Conservation (phyloP, 768 basidiomycete genomes). For the Rhodotorula diobovata region DNA sequence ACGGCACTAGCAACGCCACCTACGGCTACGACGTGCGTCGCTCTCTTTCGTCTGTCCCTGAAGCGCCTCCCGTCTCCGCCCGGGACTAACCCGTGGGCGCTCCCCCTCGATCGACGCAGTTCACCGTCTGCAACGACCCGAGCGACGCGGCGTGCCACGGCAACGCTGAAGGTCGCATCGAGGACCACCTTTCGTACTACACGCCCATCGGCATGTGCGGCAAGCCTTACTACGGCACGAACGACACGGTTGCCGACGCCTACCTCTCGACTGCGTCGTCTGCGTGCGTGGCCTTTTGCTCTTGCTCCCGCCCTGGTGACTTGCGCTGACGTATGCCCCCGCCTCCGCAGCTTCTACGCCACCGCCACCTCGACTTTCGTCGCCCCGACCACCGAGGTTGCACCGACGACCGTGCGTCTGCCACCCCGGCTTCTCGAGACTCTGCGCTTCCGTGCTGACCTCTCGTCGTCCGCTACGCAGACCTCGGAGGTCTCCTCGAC, state of each 20-base stretch:
- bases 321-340: neutral
- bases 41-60: neutral
- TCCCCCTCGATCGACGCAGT: neutral
- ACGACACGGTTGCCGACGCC: constrained; percentile 14
- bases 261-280: constrained; percentile 15
- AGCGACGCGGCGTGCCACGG: constrained; percentile 38
- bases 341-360: constrained; percentile 21
- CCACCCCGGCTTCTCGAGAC: neutral
- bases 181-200: no score
- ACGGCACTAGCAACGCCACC: constrained; percentile 35
- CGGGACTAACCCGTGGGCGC: no score
- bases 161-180: constrained; percentile 9
- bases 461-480: neutral
- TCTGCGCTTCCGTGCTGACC: neutral
- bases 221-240: constrained; percentile 15
- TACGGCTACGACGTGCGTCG: constrained; percentile 40
- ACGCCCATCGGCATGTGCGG: no score
- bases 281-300: neutral
- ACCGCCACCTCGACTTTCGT: constrained; percentile 34
- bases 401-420: neutral
- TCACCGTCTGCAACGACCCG: constrained; percentile 25
- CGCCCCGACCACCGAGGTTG: constrained; percentile 4
- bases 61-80: no score
- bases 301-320: neutral
- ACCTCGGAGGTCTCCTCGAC: neutral